phyloP scores from a whole-genome alignment of 2,329 filamentous ascomycete species.

The Alternaria triticina region DNA sequence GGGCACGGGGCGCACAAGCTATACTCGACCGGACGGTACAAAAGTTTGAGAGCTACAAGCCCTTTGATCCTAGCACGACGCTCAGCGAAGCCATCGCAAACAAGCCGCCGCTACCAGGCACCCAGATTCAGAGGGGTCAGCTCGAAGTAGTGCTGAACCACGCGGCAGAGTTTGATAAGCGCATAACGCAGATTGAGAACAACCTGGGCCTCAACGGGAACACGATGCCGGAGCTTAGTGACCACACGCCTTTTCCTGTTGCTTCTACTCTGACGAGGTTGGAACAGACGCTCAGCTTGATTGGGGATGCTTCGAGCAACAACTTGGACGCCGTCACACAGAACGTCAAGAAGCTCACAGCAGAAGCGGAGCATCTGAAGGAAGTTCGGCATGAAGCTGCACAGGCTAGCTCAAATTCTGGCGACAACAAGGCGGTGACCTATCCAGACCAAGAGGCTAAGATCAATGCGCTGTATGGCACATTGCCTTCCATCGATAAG shows the following conservation, averaged over 20 bases:
- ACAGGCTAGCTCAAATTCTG: slow-evolving; percentile 11
- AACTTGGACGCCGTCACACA: slow-evolving; percentile 75
- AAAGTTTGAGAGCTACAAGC: slow-evolving; percentile 43
- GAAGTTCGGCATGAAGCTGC: slow-evolving; percentile 52
- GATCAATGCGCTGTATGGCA: slow-evolving; percentile 89
- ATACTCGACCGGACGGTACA: slow-evolving; percentile 43
- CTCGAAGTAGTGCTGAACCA: slow-evolving; percentile 72
- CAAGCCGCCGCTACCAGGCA: slow-evolving; percentile 41
- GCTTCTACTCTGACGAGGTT: slow-evolving; percentile 82
- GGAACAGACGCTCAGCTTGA: slow-evolving; percentile 77
- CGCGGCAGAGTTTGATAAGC: slow-evolving; percentile 85
- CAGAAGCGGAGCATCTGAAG: slow-evolving; percentile 75
- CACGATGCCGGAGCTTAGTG: slow-evolving; percentile 66
- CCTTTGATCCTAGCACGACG: slow-evolving; percentile 33
- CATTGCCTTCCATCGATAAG: slow-evolving; percentile 85
- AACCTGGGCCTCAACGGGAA: slow-evolving; percentile 79
- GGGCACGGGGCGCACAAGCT: slow-evolving; percentile 44
- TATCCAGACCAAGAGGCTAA: slow-evolving; percentile 79
- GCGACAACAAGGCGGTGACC: slow-evolving; percentile 24
- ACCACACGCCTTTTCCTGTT: slow-evolving; percentile 65
- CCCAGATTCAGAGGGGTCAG: slow-evolving; percentile 41
- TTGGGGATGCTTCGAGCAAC: slow-evolving; percentile 74
- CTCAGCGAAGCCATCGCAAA: slow-evolving; percentile 38
- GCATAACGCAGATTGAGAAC: slow-evolving; percentile 79
- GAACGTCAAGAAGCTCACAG: slow-evolving; percentile 71